Evolutionary conservation across 2,329 filamentous ascomycete genomes (phyloP), one percentile per base, ranked within the genome.

Genomic region (Pseudopyricularia cyperi): DNA sequence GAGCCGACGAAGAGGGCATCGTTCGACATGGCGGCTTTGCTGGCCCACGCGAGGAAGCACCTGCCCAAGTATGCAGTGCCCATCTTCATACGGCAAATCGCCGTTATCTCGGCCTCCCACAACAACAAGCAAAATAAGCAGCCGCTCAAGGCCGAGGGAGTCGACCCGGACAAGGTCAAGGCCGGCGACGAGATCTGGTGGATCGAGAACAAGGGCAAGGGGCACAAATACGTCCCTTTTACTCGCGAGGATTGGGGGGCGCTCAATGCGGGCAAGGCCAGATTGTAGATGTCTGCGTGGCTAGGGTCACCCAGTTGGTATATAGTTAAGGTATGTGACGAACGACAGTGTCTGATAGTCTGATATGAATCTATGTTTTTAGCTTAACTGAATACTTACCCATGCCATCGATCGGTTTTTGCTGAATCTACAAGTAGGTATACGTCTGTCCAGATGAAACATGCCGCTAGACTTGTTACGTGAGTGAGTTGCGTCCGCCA

Each of bases 121-220:
- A 90, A 89, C 59, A 85, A 88, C 63, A 90, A 90, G 68, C 85
- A 89, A 66, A 87, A 88, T 62, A 90, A 90, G 63, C 76, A 82
- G 2, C 81, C 81, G 0, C 67, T 89, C 46, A 73, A 83, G 59
- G 76, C 77, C 46, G 82, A 86, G 56, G 84, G 83, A 0, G 75
- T 86, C 14, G 76, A 87, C 62, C 75, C 78, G 2, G 64, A 65
- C 24, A 71, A 71, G 60, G 66, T 73, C 4, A 61, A 66, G 22
- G 57, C 57, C 1, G 62, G 65, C 2, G 74, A 76, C 52, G 60
- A 65, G 28, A 52, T 78, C 3, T 64, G 72, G 24, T 71, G 87
- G 66, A 80, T 80, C 58, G 82, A 80, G 67, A 65, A 80, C 8
- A 70, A 72, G 54, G 76, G 74, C 0, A 75, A 74, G 65, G 62